Evolutionary conservation across 495 filamentous ascomycete genomes (phyloP).

Genomic region (Hyaloscypha bicolor): DNA sequence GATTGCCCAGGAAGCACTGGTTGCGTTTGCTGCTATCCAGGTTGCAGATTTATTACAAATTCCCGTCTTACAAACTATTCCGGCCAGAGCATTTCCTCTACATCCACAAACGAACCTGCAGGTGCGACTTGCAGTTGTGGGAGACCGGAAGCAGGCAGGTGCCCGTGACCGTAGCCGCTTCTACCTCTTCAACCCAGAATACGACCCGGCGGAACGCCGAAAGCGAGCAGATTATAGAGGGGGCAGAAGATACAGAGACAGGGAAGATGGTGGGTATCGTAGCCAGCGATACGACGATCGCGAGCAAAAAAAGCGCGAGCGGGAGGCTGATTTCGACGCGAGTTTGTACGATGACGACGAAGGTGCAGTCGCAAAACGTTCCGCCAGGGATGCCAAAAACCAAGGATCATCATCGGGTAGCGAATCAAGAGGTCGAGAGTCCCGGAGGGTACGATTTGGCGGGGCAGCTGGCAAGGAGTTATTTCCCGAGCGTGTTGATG

Average conservation of each 20-base stretch:
- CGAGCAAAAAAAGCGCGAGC: conserved; percentile 50
- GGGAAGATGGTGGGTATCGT: conserved; percentile 59
- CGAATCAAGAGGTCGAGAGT: conserved; percentile 36
- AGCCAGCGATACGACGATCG: conserved; percentile 59
- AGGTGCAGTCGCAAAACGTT: conserved; percentile 39
- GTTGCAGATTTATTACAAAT: conserved; percentile 48
- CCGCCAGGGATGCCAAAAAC: conserved; percentile 16
- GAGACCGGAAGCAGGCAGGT: conserved; percentile 76
- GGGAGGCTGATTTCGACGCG: conserved; percentile 57
- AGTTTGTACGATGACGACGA: conserved; percentile 78
- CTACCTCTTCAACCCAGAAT: conserved; percentile 87
- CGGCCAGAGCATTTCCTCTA: conserved; percentile 62
- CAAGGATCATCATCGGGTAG: conserved; percentile 31
- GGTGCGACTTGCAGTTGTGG: conserved; percentile 71
- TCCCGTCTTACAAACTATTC: conserved; percentile 40
- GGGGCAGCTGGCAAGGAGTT: conserved; percentile 33
- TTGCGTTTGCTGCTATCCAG: conserved; percentile 53
- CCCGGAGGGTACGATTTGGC: conserved; percentile 21
- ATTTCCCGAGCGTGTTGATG: conserved; percentile 29
- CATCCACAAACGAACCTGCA: conserved; percentile 71
- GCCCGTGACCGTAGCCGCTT: conserved; percentile 83
- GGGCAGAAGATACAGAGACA: conserved; percentile 50
- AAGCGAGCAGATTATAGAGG: conserved; percentile 46
- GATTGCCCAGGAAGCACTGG: conserved; percentile 73
- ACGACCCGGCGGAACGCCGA: conserved; percentile 77